Evolutionary conservation across 805 yeast species (phyloP), one percentile per base, ranked within the genome.

Genomic region (Sungouiozyma ichnusensis): DNA sequence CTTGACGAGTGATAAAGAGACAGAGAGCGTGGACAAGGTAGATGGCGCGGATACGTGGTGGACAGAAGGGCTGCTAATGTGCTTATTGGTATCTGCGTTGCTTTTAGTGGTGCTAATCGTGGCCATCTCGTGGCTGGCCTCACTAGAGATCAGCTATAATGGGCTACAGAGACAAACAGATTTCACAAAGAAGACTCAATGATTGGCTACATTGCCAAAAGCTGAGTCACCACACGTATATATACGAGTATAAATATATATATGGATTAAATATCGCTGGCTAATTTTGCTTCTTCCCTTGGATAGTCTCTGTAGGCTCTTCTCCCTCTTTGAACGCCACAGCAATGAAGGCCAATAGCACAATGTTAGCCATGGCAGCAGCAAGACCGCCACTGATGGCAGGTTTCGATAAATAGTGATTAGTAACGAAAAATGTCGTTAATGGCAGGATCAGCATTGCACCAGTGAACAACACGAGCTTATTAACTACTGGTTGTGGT

Each of bases 331-430:
- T 72, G 62, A 83, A 83, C 1, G 94, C 92, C 45, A 74, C 82
- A 15, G 80, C 68, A 29, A 84, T 77, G 54, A 81, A 84, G 1
- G 82, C 84, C 40, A 83, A 73, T 49, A 84, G 65, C 16, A 84
- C 92, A 5, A 79, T 63, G 54, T 84, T 84, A 20, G 92, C 92
- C 43, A 75, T 74, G 15, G 76, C 67, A 2, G 92, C 92, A 32
- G 88, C 85, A n/a, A 79, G 55, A 2, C 92, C 92, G 35, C 94
- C 94, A 39, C 85, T 78, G 11, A 80, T 64, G 13, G 83, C 60
- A 1, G 87, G 73, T 52, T 74, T 82, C 15, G 50, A 39, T 6
- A 57, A 51, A 16, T 42, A 44, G 50, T 68, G 70, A 49, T 76
- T 80, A 14, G 70, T 58, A 1, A 63, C 46, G 57, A 84, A 84